phyloP scores from a whole-genome alignment of 2,329 filamentous ascomycete species.

The Trichoderma afroharzianum region DNA sequence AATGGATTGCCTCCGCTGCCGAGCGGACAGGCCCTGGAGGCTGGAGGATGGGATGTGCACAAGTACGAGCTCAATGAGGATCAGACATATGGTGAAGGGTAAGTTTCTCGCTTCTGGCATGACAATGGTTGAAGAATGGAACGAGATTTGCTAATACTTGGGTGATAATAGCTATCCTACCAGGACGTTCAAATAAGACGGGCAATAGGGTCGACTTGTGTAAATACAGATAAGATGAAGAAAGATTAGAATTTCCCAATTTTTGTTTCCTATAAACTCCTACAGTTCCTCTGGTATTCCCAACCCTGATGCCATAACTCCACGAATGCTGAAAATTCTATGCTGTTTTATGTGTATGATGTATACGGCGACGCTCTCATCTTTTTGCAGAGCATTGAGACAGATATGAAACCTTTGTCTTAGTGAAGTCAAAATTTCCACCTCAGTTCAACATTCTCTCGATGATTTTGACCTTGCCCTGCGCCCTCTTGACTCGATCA shows the following conservation, averaged over 20 bases:
- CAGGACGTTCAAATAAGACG: constrained; percentile 54
- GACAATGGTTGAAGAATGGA: neutral
- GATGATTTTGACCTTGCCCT: constrained; percentile 80
- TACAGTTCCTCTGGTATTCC: neutral
- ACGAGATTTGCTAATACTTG: constrained; percentile 29
- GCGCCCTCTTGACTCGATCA: constrained; percentile 77
- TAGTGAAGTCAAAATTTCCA: neutral
- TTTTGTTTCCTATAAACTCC: constrained; percentile 19
- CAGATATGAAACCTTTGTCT: neutral
- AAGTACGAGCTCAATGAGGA: constrained; percentile 63
- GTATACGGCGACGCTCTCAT: neutral
- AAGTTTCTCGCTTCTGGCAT: constrained; percentile 36
- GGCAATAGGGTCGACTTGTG: constrained; percentile 21
- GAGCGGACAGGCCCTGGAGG: constrained; percentile 58
- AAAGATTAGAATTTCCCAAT: constrained; percentile 27
- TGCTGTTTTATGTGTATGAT: neutral
- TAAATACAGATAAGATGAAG: constrained; percentile 30
- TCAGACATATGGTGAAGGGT: constrained; percentile 68
- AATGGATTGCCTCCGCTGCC: constrained; percentile 85
- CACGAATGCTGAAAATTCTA: neutral
- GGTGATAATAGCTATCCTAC: constrained; percentile 55
- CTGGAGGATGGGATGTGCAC: constrained; percentile 61
- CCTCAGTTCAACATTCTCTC: constrained; percentile 58
- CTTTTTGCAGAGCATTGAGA: neutral
- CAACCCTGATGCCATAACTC: neutral